Evolutionary conservation across 345 rosid species (phyloP), one percentile per base, ranked within the genome.

Genomic region (Heritiera fomes): DNA sequence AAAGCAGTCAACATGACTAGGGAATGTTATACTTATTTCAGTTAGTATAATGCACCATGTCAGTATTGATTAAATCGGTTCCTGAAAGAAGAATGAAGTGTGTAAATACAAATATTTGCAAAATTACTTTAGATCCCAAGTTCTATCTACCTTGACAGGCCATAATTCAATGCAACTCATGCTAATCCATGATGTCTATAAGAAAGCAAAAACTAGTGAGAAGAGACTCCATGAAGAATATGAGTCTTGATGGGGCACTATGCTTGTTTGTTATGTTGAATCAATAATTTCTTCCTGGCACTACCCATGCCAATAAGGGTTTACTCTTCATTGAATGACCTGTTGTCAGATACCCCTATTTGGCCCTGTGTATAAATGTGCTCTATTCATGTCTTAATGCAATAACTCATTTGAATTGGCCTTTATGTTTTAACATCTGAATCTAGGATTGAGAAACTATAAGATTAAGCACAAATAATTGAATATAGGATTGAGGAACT

Each of bases 181-280:
- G 38, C 38, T 18, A 18, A 55, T 72, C 6, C 18, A n/a, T 38
- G 62, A 52, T 34, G 28, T 72, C 15, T 53, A 15, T 53, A 17
- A 52, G 61, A 72, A 52, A 72, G 63, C 49, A n/a, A 43, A 53
- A 55, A 73, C 18, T 55, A 40, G 76, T 18, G 63, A 73, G 63
- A 38, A 55, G 50, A 55, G 64, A 56, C 34, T 8, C 17, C 23
- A 28, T 40, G 50, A 38, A 38, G 41, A 53, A 38, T 72, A 34
- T 0, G 32, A n/a, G 64, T 73, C 30, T 73, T 6, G 2, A 55
- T 53, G 32, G 47, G 60, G 46, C 13, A 20, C 13, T 8, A 18
- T 0, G 28, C 32, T 34, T 38, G n/a, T 10, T 53, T 72, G 49
- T 72, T 34, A 13, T 12, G 3, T 59, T 53, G 18, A 15, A 53